These are phyloP conservation scores for Penicillium sp. DNA, from an alignment of 2,329 filamentous ascomycete species.

Conservation along the genomic window DNA sequence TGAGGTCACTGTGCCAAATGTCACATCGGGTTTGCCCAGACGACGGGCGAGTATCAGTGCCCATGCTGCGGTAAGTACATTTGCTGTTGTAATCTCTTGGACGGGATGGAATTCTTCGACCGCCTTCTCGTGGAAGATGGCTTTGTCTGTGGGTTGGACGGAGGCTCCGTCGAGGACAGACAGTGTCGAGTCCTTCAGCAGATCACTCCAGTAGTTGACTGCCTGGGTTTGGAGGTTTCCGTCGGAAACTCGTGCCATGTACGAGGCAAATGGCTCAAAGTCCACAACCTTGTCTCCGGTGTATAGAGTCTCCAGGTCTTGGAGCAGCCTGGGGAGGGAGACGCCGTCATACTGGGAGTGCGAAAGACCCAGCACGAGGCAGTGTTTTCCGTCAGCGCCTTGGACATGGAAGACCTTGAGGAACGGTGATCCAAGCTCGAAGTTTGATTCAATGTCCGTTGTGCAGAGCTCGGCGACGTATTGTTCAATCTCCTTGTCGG, in stretches of 20 bases:
- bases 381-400: conserved; percentile 25
- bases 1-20: conserved; percentile 56
- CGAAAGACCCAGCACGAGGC: conserved; percentile 49
- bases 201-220: conserved; percentile 42
- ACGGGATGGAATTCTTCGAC: conserved; percentile 38
- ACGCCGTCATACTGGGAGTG: conserved; percentile 61
- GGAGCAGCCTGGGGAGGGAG: conserved; percentile 51
- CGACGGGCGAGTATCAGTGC: conserved; percentile 50
- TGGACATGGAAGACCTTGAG: conserved; percentile 47
- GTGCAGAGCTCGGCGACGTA: conserved; percentile 46
- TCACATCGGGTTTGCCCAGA: conserved; percentile 44
- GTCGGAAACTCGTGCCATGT: conserved; percentile 29
- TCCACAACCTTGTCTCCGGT: conserved; percentile 23
- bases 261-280: conserved; percentile 35
- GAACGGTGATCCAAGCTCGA: conserved; percentile 51
- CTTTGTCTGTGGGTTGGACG: conserved; percentile 17
- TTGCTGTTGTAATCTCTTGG: conserved; percentile 51
- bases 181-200: conserved; percentile 47
- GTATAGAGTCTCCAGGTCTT: conserved; percentile 50
- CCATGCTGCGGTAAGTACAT: conserved; percentile 56
- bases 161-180: conserved; percentile 21
- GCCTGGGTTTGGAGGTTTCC: conserved; percentile 38
- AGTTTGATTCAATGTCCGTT: conserved; percentile 44
- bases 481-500: conserved; percentile 40
- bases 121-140: conserved; percentile 19